A percentile compares a stretch with the other conserved stretches of the same genome.
phyloP scores from a whole-genome alignment of 139 green algal species.

The Chlamydomonas eustigma region DNA sequence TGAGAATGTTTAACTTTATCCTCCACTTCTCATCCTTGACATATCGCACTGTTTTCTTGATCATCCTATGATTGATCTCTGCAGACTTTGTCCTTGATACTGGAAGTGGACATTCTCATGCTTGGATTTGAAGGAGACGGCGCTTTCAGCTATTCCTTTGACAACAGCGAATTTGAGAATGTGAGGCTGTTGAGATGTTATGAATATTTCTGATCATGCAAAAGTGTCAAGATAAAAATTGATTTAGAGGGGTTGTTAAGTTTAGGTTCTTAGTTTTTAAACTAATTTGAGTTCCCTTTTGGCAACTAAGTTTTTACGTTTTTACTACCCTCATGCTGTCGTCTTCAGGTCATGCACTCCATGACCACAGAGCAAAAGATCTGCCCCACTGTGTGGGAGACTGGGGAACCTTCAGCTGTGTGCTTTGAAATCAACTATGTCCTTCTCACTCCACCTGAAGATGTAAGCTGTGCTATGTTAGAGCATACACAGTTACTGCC shows the following conservation, averaged over 20 bases:
- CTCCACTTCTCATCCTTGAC: too few species aligned
- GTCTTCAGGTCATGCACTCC: not conserved
- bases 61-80: not conserved
- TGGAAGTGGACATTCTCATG: conserved; percentile 44
- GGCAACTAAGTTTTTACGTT: too few species aligned
- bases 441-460: conserved; percentile 1
- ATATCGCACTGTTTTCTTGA: too few species aligned
- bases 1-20: too few species aligned
- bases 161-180: conserved; percentile 18
- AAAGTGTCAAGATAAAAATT: too few species aligned
- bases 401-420: conserved; percentile 29
- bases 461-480: not conserved
- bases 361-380: conserved; percentile 7
- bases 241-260: too few species aligned
- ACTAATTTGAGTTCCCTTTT: too few species aligned
- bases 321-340: not conserved
- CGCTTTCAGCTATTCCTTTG: conserved; percentile 33
- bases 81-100: conserved; percentile 23
- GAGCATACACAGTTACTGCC: too few species aligned
- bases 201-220: too few species aligned
- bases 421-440: conserved; percentile 44
- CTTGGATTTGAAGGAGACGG: conserved; percentile 43
- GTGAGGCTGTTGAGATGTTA: too few species aligned
- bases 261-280: too few species aligned
- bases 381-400: conserved; percentile 43